Evolutionary conservation across 108 stramenopile genomes (phyloP).

Genomic region (Parietichytrium sp.): DNA sequence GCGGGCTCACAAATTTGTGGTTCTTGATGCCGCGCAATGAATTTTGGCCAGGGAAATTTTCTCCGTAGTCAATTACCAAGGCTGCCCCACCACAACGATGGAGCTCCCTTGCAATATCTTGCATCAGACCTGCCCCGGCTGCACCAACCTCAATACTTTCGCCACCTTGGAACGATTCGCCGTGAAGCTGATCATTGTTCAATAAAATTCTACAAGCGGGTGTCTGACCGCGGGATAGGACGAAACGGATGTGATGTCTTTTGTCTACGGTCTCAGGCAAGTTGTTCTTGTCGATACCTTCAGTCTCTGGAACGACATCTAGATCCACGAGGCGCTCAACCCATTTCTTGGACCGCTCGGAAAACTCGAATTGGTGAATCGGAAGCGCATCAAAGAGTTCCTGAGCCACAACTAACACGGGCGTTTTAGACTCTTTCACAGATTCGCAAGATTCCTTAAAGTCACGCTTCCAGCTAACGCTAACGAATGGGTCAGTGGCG

Average conservation of each 20-base stretch:
- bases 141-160: conserved; percentile 87
- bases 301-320: background rate
- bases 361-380: conserved; percentile 79
- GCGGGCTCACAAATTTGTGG: conserved; percentile 78
- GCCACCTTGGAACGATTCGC: conserved; percentile 60
- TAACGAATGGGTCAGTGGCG: background rate
- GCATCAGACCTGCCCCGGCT: conserved; percentile 73
- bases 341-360: conserved; percentile 80
- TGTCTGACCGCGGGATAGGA: conserved; percentile 73
- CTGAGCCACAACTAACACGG: conserved; percentile 75
- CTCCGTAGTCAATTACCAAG: conserved; percentile 93
- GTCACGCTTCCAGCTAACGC: conserved; percentile 42
- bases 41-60: conserved; percentile 74
- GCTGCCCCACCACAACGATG: conserved; percentile 75
- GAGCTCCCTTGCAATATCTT: conserved; percentile 79
- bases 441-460: conserved; percentile 41
- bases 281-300: too few species aligned
- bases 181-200: background rate
- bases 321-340: conserved; percentile 85
- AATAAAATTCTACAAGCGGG: conserved; percentile 60
- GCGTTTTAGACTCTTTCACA: conserved; percentile 45
- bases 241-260: conserved; percentile 71
- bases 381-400: conserved; percentile 94
- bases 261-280: conserved; percentile 41
- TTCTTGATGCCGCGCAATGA: conserved; percentile 81